A percentile compares a stretch with the other conserved stretches of the same genome.
Evolutionary conservation across 352 stramenopile genomes (phyloP).

Genomic region (Elongisporangium prolatum): DNA sequence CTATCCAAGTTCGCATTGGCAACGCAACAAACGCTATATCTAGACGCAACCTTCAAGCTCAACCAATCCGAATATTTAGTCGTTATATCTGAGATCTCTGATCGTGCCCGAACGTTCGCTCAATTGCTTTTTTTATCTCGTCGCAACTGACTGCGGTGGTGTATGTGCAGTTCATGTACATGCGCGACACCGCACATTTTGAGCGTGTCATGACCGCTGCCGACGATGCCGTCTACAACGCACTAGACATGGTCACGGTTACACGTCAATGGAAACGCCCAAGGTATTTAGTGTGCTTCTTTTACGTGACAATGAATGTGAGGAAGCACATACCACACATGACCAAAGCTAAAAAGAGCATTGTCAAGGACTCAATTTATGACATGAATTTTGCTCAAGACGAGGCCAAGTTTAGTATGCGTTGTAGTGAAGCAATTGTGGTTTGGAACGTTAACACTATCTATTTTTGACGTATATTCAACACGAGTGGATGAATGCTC

Average conservation of each 20-base stretch:
- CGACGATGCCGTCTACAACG: slow-evolving; percentile 14
- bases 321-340: slow-evolving; percentile 6
- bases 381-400: slow-evolving; percentile 6
- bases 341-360: neutral
- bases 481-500: slow-evolving; percentile 4
- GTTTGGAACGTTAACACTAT: no score
- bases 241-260: slow-evolving; percentile 4
- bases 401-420: neutral
- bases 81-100: slow-evolving; percentile 17
- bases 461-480: no score
- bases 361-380: slow-evolving; percentile 7
- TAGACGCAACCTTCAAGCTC: slow-evolving; percentile 17
- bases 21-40: slow-evolving; percentile 6
- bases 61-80: slow-evolving; percentile 13
- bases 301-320: slow-evolving; percentile 13
- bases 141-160: slow-evolving; percentile 8
- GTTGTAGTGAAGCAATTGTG: no score
- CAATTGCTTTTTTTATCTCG: no score
- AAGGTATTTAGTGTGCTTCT: slow-evolving; percentile 14
- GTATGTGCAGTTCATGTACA: neutral
- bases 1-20: neutral
- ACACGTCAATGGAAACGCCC: no score
- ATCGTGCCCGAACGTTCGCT: slow-evolving; percentile 13
- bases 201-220: slow-evolving; percentile 17
- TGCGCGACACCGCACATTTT: neutral